Base-by-base conservation (phyloP, 305 asterid genomes). In the Rubia peregrina region DNA sequence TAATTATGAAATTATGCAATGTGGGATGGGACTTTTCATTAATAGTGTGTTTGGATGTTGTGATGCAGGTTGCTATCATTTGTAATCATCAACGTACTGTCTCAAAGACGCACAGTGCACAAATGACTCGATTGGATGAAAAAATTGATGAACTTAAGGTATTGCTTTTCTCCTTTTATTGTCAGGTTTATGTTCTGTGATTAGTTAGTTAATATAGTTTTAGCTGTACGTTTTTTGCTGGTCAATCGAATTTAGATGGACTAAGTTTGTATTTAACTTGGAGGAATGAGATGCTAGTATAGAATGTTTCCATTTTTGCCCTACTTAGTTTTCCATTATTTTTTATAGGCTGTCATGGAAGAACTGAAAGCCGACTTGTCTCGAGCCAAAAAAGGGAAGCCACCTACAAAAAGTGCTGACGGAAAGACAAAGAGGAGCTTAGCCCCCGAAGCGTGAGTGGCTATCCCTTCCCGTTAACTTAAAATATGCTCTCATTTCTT, bases 1-100 rank as follows among this genome's bases (percentile, higher is more conserved):
- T 77, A 73, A 67, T 17, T 26, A 33, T 40, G 65, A 48, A 62
- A 60, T 38, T 56, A 14, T 21, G 26, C 30, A 8, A 48, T 10
- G 49, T 70, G 8, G n/a, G 43, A 11, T 14, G 53, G 22, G 69
- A 26, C 17, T 7, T 30, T 71, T 26, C 40, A 42, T n/a, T 36
- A 17, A 16, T n/a, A 1, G 11, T 41, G 57, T 57, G 8, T 48
- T 17, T 42, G 16, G 11, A 24, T 70, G 11, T 81, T 72, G 72
- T 71, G 67, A 63, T 78, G 77, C 79, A 95, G 99, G 99, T 95
- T 81, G 99, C 99, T 69, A 87, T 91, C 73, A 90, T 95, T 77
- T 95, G 99, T 82, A 95, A 95, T 84, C 99, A 95, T 80, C 99
- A 95, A 74, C 97, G 98, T 74, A 80, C 89, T 19, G 99, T 83